Conservation (phyloP, 495 filamentous ascomycete species). For the Chaetomidium leptoderma region DNA sequence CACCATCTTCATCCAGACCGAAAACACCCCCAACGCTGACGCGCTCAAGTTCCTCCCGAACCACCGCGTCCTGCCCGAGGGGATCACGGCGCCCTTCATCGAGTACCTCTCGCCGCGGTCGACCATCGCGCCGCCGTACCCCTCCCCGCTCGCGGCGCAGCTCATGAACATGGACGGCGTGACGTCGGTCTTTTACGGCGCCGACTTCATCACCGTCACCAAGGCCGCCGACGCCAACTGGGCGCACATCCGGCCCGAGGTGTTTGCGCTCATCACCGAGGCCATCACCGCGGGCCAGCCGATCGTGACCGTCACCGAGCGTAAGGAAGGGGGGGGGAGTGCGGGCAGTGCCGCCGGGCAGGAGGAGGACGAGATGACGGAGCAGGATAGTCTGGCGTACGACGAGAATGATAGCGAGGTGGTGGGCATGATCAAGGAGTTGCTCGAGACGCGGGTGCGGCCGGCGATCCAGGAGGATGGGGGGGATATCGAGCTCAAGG, state of each 20-base stretch:
- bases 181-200: slow-evolving; percentile 87
- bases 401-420: slow-evolving; percentile 89
- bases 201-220: slow-evolving; percentile 94
- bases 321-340: slow-evolving; percentile 44
- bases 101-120: slow-evolving; percentile 88
- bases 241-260: slow-evolving; percentile 91
- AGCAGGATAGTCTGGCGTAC: slow-evolving; percentile 68
- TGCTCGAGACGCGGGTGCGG: slow-evolving; percentile 91
- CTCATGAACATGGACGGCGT: slow-evolving; percentile 89
- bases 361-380: slow-evolving; percentile 34
- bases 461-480: slow-evolving; percentile 97
- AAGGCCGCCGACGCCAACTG: slow-evolving; percentile 83
- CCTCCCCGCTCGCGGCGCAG: slow-evolving; percentile 86
- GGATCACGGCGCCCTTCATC: slow-evolving; percentile 68
- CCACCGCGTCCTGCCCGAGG: slow-evolving; percentile 69
- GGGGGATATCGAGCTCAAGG: slow-evolving; percentile 90
- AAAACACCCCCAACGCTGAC: slow-evolving; percentile 85
- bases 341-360: slow-evolving; percentile 24
- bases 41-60: slow-evolving; percentile 94
- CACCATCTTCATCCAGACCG: slow-evolving; percentile 96
- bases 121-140: slow-evolving; percentile 81
- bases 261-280: slow-evolving; percentile 93
- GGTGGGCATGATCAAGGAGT: slow-evolving; percentile 95
- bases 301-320: slow-evolving; percentile 70
- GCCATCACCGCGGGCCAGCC: slow-evolving; percentile 74